Percentiles rank a stretch among this genome's conserved stretches.
phyloP scores from a whole-genome alignment of 164 flowering plant species.

The Amborella trichopoda region DNA sequence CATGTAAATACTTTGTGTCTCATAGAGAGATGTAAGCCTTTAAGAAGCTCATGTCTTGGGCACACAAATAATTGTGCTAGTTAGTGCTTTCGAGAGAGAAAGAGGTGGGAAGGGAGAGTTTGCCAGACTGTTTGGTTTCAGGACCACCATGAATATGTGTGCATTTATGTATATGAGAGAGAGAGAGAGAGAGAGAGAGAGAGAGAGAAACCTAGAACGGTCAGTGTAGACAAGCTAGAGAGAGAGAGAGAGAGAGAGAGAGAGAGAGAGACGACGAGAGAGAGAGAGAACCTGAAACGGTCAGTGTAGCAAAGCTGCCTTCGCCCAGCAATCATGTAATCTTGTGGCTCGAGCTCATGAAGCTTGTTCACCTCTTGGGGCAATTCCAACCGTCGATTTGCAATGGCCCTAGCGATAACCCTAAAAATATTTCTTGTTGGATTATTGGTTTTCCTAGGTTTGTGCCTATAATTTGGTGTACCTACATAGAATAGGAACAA shows the following conservation, averaged over 20 bases:
- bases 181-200: background rate
- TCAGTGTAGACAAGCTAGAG: too few relatives aligned
- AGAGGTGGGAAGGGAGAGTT: background rate
- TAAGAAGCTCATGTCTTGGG: too few relatives aligned
- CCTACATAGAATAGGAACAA: conserved; percentile 63
- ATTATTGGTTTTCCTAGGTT: conserved; percentile 36
- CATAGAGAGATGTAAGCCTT: too few relatives aligned
- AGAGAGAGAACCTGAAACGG: conserved; percentile 42
- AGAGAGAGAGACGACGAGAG: too few relatives aligned
- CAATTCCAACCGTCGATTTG: conserved; percentile 28
- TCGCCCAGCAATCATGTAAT: conserved; percentile 33
- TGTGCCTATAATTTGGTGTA: conserved; percentile 68
- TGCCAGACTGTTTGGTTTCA: background rate
- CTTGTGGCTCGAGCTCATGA: conserved; percentile 42
- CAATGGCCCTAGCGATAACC: conserved; percentile 42
- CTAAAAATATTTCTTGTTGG: conserved; percentile 44
- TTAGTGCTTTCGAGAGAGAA: too few relatives aligned
- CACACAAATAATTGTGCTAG: too few relatives aligned
- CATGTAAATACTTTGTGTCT: too few relatives aligned
- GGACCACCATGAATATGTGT: background rate
- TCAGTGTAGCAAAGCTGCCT: conserved; percentile 50
- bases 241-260: background rate
- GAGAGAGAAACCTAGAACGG: background rate
- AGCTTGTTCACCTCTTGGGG: conserved; percentile 38
- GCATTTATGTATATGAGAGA: background rate